Conservation (phyloP, 768 basidiomycete genomes). For the Termitomyces sp. region DNA sequence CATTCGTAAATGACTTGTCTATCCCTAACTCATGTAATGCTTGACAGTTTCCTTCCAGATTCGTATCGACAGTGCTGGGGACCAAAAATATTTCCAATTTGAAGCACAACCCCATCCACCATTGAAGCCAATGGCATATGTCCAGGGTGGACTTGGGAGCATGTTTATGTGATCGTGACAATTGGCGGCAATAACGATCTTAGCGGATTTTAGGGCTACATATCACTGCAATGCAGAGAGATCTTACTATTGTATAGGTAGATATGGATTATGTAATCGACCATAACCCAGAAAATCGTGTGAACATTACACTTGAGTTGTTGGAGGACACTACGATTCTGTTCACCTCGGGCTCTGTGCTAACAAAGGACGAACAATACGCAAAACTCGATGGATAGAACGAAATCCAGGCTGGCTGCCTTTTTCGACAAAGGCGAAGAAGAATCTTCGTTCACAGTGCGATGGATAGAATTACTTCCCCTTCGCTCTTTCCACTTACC, state of each 20-base stretch:
- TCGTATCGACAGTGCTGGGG: conserved; percentile 75
- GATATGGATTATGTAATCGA: neutral
- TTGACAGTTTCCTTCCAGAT: conserved; percentile 42
- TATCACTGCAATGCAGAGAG: neutral
- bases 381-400: conserved; percentile 49
- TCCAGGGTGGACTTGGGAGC: conserved; percentile 57
- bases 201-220: conserved; percentile 2
- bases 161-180: conserved; percentile 53
- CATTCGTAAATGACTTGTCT: conserved; percentile 56
- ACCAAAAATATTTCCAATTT: conserved; percentile 73
- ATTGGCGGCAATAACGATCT: neutral
- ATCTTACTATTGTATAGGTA: neutral
- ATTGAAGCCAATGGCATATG: conserved; percentile 91
- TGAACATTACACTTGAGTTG: neutral
- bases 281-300: neutral
- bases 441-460: conserved; percentile 86
- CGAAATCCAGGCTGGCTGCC: conserved; percentile 63
- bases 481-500: conserved; percentile 55
- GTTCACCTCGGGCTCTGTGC: neutral
- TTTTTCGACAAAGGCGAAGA: conserved; percentile 87
- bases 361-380: neutral
- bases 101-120: conserved; percentile 86
- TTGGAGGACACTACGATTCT: neutral
- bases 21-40: neutral
- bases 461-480: conserved; percentile 72